Conservation (phyloP, 1,284 basidiomycete species). For the Blastosporella zonata region DNA sequence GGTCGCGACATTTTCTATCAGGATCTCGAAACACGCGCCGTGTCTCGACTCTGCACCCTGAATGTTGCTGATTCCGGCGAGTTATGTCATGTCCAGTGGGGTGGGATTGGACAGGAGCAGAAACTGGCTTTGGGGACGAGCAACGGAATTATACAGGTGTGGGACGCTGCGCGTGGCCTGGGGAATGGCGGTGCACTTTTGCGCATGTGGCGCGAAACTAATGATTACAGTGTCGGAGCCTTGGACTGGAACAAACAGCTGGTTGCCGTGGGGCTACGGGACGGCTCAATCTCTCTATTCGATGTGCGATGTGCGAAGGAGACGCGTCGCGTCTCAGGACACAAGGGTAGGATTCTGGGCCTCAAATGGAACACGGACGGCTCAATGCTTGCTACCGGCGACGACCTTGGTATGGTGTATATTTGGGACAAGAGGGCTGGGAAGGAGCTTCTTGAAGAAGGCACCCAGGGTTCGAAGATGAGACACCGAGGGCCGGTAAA, state of each 20-base stretch:
- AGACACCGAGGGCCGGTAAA: conserved; percentile 35
- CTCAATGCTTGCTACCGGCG: conserved; percentile 33
- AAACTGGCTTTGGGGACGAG: conserved; percentile 34
- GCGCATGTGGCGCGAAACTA: conserved; percentile 24
- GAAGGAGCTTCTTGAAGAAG: conserved; percentile 31
- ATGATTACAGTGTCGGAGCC: conserved; percentile 22
- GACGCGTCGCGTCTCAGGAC: conserved; percentile 21
- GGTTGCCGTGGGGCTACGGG: conserved; percentile 22
- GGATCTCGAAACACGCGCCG: conserved; percentile 31
- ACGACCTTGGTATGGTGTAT: conserved; percentile 32
- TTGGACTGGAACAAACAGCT: conserved; percentile 25
- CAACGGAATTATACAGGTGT: conserved; percentile 31
- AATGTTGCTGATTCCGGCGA: conserved; percentile 16
- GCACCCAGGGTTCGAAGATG: conserved; percentile 29
- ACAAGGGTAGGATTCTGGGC: conserved; percentile 30
- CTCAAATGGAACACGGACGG: conserved; percentile 35
- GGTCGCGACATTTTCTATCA: conserved; percentile 36
- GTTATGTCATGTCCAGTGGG: conserved; percentile 34
- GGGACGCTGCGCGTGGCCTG: conserved; percentile 27
- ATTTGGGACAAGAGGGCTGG: conserved; percentile 38
- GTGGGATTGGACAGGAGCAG: conserved; percentile 26
- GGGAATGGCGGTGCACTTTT: conserved; percentile 17
- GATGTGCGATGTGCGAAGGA: conserved; percentile 28
- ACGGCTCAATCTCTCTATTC: conserved; percentile 30
- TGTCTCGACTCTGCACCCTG: conserved; percentile 28